Percentiles rank a stretch among this genome's conserved stretches.
Evolutionary conservation across 2,329 filamentous ascomycete genomes (phyloP).

Genomic region (Verticillium tricorpus): DNA sequence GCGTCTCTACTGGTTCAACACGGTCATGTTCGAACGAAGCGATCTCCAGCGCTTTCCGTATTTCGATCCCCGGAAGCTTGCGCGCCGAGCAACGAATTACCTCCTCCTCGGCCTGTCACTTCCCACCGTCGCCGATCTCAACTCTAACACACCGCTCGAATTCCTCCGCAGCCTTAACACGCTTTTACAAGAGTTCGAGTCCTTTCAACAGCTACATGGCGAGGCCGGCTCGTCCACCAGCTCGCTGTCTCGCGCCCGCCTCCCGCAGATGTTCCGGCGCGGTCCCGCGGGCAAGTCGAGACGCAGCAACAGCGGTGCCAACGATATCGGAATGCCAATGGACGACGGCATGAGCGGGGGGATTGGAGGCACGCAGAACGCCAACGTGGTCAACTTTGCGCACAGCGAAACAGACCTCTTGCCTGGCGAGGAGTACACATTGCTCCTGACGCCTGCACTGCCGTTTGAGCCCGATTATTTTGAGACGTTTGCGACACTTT

Average conservation of each 20-base stretch:
- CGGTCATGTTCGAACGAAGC: constrained; percentile 79
- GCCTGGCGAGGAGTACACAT: constrained; percentile 81
- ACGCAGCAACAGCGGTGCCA: constrained; percentile 45
- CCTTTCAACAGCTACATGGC: constrained; percentile 83
- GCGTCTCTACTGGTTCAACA: constrained; percentile 97
- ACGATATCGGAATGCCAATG: constrained; percentile 26
- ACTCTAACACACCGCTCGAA: constrained; percentile 72
- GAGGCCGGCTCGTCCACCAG: constrained; percentile 66
- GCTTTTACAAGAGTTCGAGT: constrained; percentile 86
- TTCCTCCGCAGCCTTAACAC: constrained; percentile 84
- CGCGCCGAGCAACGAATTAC: constrained; percentile 88
- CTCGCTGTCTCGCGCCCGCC: constrained; percentile 69
- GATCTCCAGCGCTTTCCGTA: constrained; percentile 81
- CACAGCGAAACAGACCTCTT: constrained; percentile 62
- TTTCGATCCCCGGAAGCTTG: constrained; percentile 77
- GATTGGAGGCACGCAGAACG: constrained; percentile 23
- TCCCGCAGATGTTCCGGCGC: constrained; percentile 80
- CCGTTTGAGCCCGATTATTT: constrained; percentile 98
- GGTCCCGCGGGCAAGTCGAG: constrained; percentile 55
- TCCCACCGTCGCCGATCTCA: constrained; percentile 83
- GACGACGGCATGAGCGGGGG: constrained; percentile 21
- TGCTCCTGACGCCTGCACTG: constrained; percentile 83
- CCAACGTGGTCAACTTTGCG: constrained; percentile 51
- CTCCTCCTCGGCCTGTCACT: constrained; percentile 89
- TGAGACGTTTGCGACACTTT: constrained; percentile 91